Evolutionary conservation across 495 filamentous ascomycete species (phyloP), one percentile per base, ranked within the genome.

Genomic region (Podospora comata): DNA sequence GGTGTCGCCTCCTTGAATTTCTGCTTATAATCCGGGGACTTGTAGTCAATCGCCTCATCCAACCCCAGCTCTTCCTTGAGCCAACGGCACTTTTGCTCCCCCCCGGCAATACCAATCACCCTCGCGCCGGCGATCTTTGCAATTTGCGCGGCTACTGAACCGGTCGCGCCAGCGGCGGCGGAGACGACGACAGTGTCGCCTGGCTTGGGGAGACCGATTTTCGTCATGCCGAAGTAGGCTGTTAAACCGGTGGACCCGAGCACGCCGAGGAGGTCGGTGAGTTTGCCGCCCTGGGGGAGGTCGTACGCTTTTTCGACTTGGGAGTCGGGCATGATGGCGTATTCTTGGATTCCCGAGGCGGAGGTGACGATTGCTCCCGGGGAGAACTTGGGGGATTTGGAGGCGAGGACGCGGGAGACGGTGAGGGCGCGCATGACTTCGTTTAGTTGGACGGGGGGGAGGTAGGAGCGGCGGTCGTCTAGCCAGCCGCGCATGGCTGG

Each of bases 401-500:
- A 76, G 4, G 77, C 81, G 1, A 84, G 27, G 6, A 83, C 78
- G 34, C 89, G 85, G 28, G 79, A 79, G 66, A 94, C 83, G 68
- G 79, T 81, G 28, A 77, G 74, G 26, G 88, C 87, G 69, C 87
- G 87, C 90, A 95, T 94, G 13, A 86, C 81, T 67, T 84, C 84
- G 72, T 87, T 89, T 66, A 87, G 81, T 63, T 85, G 78, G 7
- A 93, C 88, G 7, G 91, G 89, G 0, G 87, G 83, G 15, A 88
- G 75, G 79, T 92, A 93, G 16, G 89, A 89, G 48, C 89, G 82
- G 59, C 82, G 82, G 71, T 86, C 86, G 70, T 80, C 84, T 0
- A 95, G 83, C 91, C 90, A 93, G 69, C 87, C 86, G 67, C 91
- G 84, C 87, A 93, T 92, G n/a, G 90, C 89, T 0, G 91, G 91